Base-by-base conservation (phyloP, 75 land plant species). In the Ceratopteris richardii region DNA sequence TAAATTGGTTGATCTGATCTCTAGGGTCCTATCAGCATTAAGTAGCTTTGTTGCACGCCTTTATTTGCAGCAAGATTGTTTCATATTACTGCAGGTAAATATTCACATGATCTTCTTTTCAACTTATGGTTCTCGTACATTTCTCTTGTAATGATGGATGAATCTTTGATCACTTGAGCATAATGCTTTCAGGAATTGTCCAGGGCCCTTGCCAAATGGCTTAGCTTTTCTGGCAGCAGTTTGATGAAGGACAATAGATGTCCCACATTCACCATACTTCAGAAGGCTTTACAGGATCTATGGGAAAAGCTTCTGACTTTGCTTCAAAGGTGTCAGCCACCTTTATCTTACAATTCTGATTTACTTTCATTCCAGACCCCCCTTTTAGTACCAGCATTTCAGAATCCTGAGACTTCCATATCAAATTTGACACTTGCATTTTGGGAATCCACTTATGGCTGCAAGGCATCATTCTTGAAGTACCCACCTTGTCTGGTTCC, bases 371-470 rank as follows among this genome's bases (percentile, higher is more conserved):
- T 66, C 25, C 79, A 71, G 22, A 58, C 69, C 31, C 57, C 67
- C 41, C 64, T 71, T n/a, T 63, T 82, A 9, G 71, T 60, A n/a
- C 61, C 67, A 62, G 56, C 82, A 33, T 74, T 82, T 56, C 56
- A 71, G 63, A 82, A 82, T 58, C 50, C 63, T 27, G 59, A 55
- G 56, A 36, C 69, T 28, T 28, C 62, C 28, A 71, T 82, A 48
- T 68, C 82, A 28, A 61, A 71, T 21, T 42, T 56, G 7, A 68
- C 85, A 47, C 52, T 79, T 47, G 23, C 60, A 23, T 82, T 79
- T 48, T 79, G 81, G 82, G 76, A 79, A 37, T 54, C 79, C 10
- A 68, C 82, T 28, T 82, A 74, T 61, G 81, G 77, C 1, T 46
- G 21, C 21, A 56, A 57, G n/a, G 58, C 68, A 39, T 31, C 26